Percentiles rank a stretch among this genome's conserved stretches.
These are phyloP conservation scores for Cicer chorassanicum DNA, from an alignment of 306 rosid genomes.

Conservation along the genomic window DNA sequence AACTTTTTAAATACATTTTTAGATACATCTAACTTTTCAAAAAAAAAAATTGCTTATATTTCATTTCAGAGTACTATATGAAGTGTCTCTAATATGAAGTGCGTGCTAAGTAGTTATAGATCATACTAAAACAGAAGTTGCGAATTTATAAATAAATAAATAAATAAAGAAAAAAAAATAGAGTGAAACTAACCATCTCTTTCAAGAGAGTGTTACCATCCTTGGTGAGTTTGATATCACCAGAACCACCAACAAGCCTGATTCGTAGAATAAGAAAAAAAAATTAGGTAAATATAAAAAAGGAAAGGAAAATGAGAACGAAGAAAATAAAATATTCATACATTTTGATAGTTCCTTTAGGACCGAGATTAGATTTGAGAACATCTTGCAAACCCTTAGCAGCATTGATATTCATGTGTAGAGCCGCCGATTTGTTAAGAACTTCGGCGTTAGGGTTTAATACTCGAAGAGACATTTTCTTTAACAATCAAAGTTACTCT, in stretches of 20 bases:
- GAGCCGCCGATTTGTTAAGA: constrained; percentile 95
- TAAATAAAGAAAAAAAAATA: background rate
- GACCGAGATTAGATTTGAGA: constrained; percentile 91
- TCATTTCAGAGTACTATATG: no score
- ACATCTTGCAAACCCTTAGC: constrained; percentile 97
- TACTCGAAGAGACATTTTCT: constrained; percentile 72
- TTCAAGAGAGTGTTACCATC: constrained; percentile 96
- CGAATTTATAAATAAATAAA: no score
- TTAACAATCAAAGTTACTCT: background rate
- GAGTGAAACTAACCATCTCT: constrained; percentile 70
- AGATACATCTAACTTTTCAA: no score
- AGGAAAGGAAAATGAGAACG: background rate
- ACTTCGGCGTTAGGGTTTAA: constrained; percentile 96
- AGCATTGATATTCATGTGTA: constrained; percentile 96
- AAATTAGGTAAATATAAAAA: background rate
- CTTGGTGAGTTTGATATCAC: constrained; percentile 95
- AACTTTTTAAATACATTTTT: no score
- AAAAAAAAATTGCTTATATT: no score
- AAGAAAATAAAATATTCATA: background rate
- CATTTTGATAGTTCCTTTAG: constrained; percentile 98
- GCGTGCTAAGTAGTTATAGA: no score
- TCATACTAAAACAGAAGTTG: background rate
- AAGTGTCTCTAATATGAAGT: no score
- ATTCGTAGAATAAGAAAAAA: background rate
- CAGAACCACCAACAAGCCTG: constrained; percentile 98